Percentiles rank a stretch among this genome's conserved stretches.
Conservation (phyloP, 2,329 filamentous ascomycete genomes). For the Colletotrichum tabaci region DNA sequence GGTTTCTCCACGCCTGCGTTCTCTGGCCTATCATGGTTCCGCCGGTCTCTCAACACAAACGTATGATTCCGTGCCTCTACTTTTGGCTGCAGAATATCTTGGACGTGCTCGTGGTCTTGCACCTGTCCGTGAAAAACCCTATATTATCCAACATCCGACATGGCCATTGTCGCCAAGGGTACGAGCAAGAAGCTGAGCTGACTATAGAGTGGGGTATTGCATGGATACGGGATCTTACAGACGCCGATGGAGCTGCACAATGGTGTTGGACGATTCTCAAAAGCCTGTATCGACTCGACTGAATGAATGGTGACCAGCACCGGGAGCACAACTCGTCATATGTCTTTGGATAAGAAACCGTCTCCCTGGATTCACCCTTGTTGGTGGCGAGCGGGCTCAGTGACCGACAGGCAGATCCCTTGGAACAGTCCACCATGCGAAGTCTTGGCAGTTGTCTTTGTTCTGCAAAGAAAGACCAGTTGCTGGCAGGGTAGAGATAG, state of each 20-base stretch:
- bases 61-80: constrained; percentile 71
- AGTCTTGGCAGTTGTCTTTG: too few species aligned
- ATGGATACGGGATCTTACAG: constrained; percentile 72
- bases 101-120: constrained; percentile 69
- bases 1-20: constrained; percentile 70
- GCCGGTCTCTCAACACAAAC: constrained; percentile 70
- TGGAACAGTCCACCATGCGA: too few species aligned
- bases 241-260: constrained; percentile 66
- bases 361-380: too few species aligned
- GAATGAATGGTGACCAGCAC: constrained; percentile 21
- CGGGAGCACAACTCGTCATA: background rate
- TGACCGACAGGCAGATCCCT: too few species aligned
- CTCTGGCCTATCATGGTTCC: constrained; percentile 73
- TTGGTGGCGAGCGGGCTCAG: too few species aligned
- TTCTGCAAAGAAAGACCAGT: too few species aligned
- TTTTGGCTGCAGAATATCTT: constrained; percentile 76
- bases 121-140: constrained; percentile 66
- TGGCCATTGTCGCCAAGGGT: constrained; percentile 62
- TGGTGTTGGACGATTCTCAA: constrained; percentile 70
- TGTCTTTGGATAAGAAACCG: background rate
- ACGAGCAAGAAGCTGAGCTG: constrained; percentile 65
- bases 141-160: constrained; percentile 65
- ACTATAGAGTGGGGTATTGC: constrained; percentile 69
- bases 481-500: too few species aligned
- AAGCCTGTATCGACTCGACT: constrained; percentile 60